Evolutionary conservation across 108 stramenopile species (phyloP).

Genomic region (Aurantiochytrium sp.): DNA sequence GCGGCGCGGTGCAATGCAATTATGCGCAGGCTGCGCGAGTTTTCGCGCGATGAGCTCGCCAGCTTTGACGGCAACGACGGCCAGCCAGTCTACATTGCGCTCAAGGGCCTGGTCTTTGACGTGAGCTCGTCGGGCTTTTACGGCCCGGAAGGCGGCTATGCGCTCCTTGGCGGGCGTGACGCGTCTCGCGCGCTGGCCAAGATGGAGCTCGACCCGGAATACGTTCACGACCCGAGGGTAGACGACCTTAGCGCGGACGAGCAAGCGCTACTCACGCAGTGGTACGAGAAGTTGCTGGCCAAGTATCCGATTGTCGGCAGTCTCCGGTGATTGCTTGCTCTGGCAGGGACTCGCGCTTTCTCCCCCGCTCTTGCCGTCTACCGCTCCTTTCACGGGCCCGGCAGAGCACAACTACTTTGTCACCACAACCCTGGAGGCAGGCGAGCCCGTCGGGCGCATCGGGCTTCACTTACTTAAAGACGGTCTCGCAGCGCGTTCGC

Average conservation of each 20-base stretch:
- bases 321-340: neutral
- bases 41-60: neutral
- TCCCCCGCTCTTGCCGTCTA: no score
- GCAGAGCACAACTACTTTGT: no score
- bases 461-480: no score
- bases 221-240: neutral
- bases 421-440: no score
- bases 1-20: no score
- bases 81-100: neutral
- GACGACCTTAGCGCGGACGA: neutral
- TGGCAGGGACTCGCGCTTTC: no score
- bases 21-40: neutral
- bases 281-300: neutral
- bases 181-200: neutral
- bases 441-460: no score
- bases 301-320: neutral
- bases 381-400: no score
- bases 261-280: neutral
- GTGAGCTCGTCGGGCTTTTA: neutral
- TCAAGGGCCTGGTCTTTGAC: neutral
- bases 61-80: neutral
- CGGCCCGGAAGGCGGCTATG: neutral
- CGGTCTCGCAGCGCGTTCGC: no score
- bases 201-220: neutral
- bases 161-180: neutral